Evolutionary conservation across 1,284 basidiomycete genomes (phyloP).

Genomic region (Malassezia caprae): DNA sequence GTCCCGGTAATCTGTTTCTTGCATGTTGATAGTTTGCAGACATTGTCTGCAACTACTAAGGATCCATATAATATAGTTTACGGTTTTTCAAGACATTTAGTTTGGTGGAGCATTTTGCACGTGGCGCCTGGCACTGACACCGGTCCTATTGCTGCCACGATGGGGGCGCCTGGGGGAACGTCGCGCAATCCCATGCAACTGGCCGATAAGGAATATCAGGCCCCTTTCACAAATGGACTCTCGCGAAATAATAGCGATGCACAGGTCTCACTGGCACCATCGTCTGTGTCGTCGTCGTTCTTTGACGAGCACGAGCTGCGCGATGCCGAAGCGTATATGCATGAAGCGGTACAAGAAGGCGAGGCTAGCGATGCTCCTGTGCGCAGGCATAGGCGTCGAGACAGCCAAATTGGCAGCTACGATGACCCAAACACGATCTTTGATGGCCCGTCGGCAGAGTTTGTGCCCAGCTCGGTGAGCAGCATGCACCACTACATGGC

Average conservation of each 20-base stretch:
- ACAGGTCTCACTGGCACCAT: not conserved
- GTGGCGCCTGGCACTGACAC: not conserved
- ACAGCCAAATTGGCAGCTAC: conserved; percentile 45
- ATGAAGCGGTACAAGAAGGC: not conserved
- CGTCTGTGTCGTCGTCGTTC: conserved; percentile 32
- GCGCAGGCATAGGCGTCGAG: conserved; percentile 17
- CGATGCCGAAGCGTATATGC: conserved; percentile 36
- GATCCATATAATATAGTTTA: not conserved
- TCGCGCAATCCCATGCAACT: conserved; percentile 11
- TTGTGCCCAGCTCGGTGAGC: conserved; percentile 39
- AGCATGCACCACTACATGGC: conserved; percentile 27
- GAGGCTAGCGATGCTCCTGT: conserved; percentile 16
- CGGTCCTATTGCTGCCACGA: not conserved
- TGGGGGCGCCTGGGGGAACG: not conserved
- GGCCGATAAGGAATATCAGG: conserved; percentile 41
- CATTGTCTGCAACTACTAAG: not conserved
- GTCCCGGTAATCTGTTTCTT: not conserved
- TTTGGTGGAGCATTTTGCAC: not conserved
- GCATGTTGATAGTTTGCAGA: not conserved
- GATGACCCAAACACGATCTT: conserved; percentile 41
- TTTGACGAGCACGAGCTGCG: conserved; percentile 40
- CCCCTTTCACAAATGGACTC: conserved; percentile 26
- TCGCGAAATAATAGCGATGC: not conserved
- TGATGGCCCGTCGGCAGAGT: conserved; percentile 41
- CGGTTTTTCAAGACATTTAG: not conserved